Evolutionary conservation across 2,329 filamentous ascomycete species (phyloP).

Genomic region (Neonectria sp.): DNA sequence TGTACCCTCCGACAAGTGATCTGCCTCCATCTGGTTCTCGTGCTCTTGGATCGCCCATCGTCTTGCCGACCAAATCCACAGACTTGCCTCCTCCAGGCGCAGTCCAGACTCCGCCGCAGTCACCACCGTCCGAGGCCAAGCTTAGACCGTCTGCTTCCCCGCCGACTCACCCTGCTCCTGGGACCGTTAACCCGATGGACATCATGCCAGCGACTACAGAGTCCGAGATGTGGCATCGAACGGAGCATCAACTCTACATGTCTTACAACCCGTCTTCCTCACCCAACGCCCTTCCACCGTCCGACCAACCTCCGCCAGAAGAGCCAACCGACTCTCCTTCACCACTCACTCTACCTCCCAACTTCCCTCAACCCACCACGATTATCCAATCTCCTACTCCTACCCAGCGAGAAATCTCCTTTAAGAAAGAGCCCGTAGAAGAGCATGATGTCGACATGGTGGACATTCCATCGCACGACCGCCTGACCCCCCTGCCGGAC

Average conservation of each 20-base stretch:
- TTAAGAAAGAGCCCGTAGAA: conserved; percentile 39
- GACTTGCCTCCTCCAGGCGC: conserved; percentile 29
- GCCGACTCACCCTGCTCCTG: conserved; percentile 56
- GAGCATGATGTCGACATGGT: conserved; percentile 43
- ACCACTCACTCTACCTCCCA: conserved; percentile 43
- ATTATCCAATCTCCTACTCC: conserved; percentile 49
- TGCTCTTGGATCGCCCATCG: conserved; percentile 43
- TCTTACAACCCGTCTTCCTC: conserved; percentile 48
- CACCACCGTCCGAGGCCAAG: conserved; percentile 43
- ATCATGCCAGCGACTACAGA: conserved; percentile 63
- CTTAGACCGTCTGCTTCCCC: conserved; percentile 49
- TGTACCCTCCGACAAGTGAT: conserved; percentile 39
- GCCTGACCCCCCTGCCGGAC: conserved; percentile 45
- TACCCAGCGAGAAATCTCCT: conserved; percentile 38
- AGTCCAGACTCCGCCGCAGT: conserved; percentile 47
- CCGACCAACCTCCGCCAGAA: conserved; percentile 31
- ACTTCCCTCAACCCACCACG: conserved; percentile 41
- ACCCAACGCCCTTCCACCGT: conserved; percentile 34
- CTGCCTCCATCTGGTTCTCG: conserved; percentile 35
- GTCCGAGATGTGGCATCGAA: conserved; percentile 55
- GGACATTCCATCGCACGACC: conserved; percentile 44
- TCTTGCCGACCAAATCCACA: conserved; percentile 28
- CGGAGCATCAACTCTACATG: conserved; percentile 54
- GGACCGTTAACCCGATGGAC: conserved; percentile 69
- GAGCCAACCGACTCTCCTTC: conserved; percentile 45